Conservation (phyloP, 148 eudicot genomes). For the Cornus controversa region DNA sequence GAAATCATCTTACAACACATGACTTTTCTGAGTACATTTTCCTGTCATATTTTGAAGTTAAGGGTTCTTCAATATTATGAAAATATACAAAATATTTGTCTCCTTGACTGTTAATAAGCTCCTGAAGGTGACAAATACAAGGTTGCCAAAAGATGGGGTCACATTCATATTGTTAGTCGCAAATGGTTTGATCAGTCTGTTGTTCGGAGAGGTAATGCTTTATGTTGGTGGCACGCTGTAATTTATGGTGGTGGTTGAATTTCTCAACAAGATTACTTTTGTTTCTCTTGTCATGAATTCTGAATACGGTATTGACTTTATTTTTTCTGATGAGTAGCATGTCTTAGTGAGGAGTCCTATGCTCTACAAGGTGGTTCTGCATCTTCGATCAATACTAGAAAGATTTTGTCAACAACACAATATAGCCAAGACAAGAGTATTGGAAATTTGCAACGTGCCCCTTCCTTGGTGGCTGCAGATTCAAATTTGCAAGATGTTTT, state of each 20-base stretch:
- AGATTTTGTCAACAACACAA: conserved; percentile 37
- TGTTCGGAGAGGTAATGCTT: conserved; percentile 70
- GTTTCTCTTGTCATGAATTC: conserved; percentile 4
- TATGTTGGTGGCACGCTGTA: background rate
- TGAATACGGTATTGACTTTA: conserved; percentile 14
- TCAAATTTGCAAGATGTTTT: conserved; percentile 42
- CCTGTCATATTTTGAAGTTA: background rate
- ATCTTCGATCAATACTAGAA: conserved; percentile 37
- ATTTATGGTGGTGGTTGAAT: background rate
- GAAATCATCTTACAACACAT: background rate
- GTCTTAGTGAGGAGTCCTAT: conserved; percentile 86
- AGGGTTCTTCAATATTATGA: background rate
- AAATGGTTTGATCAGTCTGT: conserved; percentile 95
- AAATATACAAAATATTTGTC: background rate
- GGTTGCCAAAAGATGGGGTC: conserved; percentile 91
- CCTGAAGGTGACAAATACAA: conserved; percentile 97
- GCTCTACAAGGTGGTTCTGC: conserved; percentile 52
- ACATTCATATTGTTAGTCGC: conserved; percentile 57
- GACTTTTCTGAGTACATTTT: background rate
- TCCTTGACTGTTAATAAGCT: conserved; percentile 78
- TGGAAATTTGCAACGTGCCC: conserved; percentile 38
- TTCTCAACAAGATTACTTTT: background rate
- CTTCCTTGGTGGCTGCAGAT: conserved; percentile 47
- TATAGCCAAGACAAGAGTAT: conserved; percentile 45
- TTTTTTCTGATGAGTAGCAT: conserved; percentile 44